Percentiles rank a stretch among this genome's conserved stretches.
These are phyloP conservation scores for Colletotrichum sp. DNA, from an alignment of 2,329 filamentous ascomycete species.

Conservation along the genomic window DNA sequence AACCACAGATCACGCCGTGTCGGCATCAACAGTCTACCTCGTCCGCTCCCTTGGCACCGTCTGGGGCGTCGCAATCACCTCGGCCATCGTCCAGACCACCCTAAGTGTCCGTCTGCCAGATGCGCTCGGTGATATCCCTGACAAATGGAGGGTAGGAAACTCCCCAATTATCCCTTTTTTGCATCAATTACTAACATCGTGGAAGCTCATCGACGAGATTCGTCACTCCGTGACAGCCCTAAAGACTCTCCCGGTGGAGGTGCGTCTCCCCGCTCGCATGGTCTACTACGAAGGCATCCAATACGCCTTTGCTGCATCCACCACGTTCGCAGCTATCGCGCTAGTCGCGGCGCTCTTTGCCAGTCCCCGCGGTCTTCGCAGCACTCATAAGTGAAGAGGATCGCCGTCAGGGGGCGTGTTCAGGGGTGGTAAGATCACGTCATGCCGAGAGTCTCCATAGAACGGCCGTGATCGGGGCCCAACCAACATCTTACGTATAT, in stretches of 20 bases:
- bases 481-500: background rate
- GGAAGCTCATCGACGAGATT: conserved; percentile 65
- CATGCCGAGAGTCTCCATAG: background rate
- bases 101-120: conserved; percentile 58
- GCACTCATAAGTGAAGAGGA: conserved; percentile 28
- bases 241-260: conserved; percentile 56
- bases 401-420: background rate
- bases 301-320: conserved; percentile 61
- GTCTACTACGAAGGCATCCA: conserved; percentile 66
- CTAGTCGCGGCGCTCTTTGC: conserved; percentile 34
- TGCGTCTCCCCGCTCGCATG: conserved; percentile 59
- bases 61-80: conserved; percentile 68
- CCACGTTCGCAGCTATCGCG: conserved; percentile 54
- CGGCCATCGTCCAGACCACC: conserved; percentile 67
- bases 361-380: conserved; percentile 33
- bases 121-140: conserved; percentile 58
- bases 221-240: conserved; percentile 65
- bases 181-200: background rate
- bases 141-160: conserved; percentile 61
- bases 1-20: conserved; percentile 63
- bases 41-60: conserved; percentile 68
- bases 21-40: conserved; percentile 67
- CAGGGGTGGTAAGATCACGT: background rate
- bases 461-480: background rate
- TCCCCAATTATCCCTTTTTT: background rate